These are phyloP conservation scores for Euphorbia tirucalli DNA, from an alignment of 345 rosid species.

Conservation along the genomic window DNA sequence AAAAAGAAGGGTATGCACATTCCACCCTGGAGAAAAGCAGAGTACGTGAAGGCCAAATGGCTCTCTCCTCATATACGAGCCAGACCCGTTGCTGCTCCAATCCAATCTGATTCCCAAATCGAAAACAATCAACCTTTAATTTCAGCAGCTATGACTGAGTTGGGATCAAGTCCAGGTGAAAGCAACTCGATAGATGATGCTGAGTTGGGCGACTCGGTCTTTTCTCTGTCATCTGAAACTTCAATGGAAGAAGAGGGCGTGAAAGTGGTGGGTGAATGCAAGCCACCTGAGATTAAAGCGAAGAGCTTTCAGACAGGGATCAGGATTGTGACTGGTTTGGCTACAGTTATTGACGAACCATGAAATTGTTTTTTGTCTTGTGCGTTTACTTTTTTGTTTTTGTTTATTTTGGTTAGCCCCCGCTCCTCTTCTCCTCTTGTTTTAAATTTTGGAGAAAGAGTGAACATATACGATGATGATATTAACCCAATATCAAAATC, in stretches of 20 bases:
- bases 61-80: slow-evolving; percentile 57
- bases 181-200: neutral
- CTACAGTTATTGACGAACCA: slow-evolving; percentile 44
- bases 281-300: slow-evolving; percentile 46
- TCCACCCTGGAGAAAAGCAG: slow-evolving; percentile 93
- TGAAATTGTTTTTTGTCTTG: slow-evolving; percentile 27
- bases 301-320: slow-evolving; percentile 40
- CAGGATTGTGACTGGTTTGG: slow-evolving; percentile 53
- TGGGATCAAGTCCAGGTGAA: neutral
- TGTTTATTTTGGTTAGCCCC: neutral
- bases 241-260: slow-evolving; percentile 28
- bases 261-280: slow-evolving; percentile 13
- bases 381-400: neutral
- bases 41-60: slow-evolving; percentile 91
- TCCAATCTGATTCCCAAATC: neutral
- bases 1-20: slow-evolving; percentile 92
- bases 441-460: slow-evolving; percentile 12
- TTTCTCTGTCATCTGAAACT: slow-evolving; percentile 13
- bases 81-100: neutral
- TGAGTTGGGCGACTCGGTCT: slow-evolving; percentile 15
- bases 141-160: neutral
- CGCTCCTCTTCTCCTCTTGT: neutral
- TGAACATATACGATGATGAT: slow-evolving; percentile 11
- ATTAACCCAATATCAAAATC: slow-evolving; percentile 14
- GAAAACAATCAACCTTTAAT: slow-evolving; percentile 6